A percentile compares a stretch with the other conserved stretches of the same genome.
Evolutionary conservation across 2,329 filamentous ascomycete species (phyloP).

Genomic region (Arthrobotrys pseudoclavata): DNA sequence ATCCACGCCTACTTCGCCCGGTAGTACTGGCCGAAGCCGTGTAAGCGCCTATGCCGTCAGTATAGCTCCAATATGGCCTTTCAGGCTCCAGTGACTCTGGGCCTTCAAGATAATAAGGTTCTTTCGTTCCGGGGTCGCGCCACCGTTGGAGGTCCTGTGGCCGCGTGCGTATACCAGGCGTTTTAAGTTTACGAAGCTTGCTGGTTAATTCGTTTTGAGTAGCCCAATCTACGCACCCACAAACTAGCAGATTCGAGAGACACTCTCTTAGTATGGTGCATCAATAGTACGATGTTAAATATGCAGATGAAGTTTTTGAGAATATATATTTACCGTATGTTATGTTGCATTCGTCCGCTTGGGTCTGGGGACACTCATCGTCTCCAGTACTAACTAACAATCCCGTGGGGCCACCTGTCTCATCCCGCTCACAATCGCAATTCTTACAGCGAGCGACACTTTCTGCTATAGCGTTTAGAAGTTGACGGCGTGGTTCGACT

Average conservation of each 20-base stretch:
- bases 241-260: not conserved
- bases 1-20: not conserved
- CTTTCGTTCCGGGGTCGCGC: not conserved
- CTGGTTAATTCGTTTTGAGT: not conserved
- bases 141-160: not conserved
- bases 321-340: not conserved
- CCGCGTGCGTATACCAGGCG: not conserved
- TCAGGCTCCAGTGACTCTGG: not conserved
- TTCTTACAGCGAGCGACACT: not conserved
- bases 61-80: not conserved
- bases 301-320: too few species aligned
- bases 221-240: not conserved
- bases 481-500: not conserved
- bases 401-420: not conserved
- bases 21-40: not conserved
- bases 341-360: not conserved
- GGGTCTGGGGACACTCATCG: not conserved
- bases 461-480: not conserved
- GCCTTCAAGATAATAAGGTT: constrained; percentile 9
- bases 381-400: not conserved
- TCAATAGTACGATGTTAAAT: too few species aligned
- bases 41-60: not conserved
- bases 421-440: not conserved
- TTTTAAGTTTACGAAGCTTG: not conserved
- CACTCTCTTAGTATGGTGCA: not conserved